Conservation (phyloP, 1,139 yeast genomes). For the Blastobotrys raffinosifermentans region DNA sequence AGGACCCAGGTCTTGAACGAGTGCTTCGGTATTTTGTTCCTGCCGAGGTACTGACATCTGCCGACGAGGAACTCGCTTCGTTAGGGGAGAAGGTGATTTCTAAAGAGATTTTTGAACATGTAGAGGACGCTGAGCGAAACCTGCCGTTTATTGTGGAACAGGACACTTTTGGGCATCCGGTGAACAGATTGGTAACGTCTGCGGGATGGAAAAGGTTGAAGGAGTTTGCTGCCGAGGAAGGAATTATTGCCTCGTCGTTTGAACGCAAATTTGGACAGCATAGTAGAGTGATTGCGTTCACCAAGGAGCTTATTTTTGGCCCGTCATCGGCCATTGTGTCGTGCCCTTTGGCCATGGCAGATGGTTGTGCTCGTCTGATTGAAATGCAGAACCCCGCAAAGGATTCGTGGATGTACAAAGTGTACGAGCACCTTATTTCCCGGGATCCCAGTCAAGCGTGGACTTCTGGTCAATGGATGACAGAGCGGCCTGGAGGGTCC, state of each 20-base stretch:
- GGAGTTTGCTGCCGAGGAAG: slow-evolving; percentile 22
- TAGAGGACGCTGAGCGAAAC: slow-evolving; percentile 29
- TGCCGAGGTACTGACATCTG: slow-evolving; percentile 8
- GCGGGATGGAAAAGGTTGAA: slow-evolving; percentile 31
- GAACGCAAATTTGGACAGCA: slow-evolving; percentile 23
- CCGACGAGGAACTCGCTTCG: slow-evolving; percentile 15
- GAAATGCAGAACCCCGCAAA: slow-evolving; percentile 19
- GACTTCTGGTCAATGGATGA: slow-evolving; percentile 35
- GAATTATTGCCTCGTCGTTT: slow-evolving; percentile 27
- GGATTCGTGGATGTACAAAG: slow-evolving; percentile 11
- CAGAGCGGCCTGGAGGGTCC: slow-evolving; percentile 32
- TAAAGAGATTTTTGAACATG: slow-evolving; percentile 24
- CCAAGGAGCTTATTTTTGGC: slow-evolving; percentile 24
- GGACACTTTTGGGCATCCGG: slow-evolving; percentile 27
- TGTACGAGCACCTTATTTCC: slow-evolving; percentile 22
- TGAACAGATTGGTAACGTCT: slow-evolving; percentile 26
- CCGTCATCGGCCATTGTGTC: slow-evolving; percentile 30
- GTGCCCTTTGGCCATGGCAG: slow-evolving; percentile 33
- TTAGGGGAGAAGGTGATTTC: slow-evolving; percentile 25
- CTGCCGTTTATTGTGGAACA: slow-evolving; percentile 26
- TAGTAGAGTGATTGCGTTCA: slow-evolving; percentile 26
- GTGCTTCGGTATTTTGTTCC: slow-evolving; percentile 19
- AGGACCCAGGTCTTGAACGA: slow-evolving; percentile 23
- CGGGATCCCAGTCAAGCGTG: slow-evolving; percentile 26
- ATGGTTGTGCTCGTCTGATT: slow-evolving; percentile 31